Base-by-base conservation (phyloP, 345 rosid genomes). In the Carallia pectinifolia region DNA sequence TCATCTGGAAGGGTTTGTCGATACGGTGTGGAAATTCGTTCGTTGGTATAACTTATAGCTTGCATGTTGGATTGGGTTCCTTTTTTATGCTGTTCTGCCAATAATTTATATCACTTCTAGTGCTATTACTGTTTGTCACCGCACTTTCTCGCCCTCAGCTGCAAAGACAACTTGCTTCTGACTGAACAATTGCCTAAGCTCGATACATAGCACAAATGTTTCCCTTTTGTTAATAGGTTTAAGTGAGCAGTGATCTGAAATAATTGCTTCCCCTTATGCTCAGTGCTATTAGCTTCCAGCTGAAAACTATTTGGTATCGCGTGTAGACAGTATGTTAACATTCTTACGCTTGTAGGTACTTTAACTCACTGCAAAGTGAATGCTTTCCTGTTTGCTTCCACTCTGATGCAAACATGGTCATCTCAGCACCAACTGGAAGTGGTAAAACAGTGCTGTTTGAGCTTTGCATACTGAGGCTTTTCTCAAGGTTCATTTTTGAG, bases 381-480 rank as follows among this genome's bases (percentile, higher is more conserved):
- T 95, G 99, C 64, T 95, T n/a, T 74, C 93, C 97, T 29, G 72
- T 81, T 7, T 95, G 98, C 74, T 95, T 86, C 77, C 83, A 86
- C 39, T 89, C 94, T 31, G 93, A 92, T 71, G 79, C 82, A 74
- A 92, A 90, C 84, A 95, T 95, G 98, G 94, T 92, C 63, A 76
- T 95, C 55, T 92, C 98, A 2, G 99, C 99, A n/a, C 98, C 99
- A 3, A 92, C 99, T 54, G 99, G 99, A 64, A 95, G 99, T 71
- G 98, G 98, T 62, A 92, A 95, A 80, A 92, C 99, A 1, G 97
- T 86, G 7, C 97, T n/a, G 63, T 95, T 95, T 66, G 99, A 95
- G 80, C 90, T 92, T 17, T 89, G 96, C 83, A 85, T 92, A 67
- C 68, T 92, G 80, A 92, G 96, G 87, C 96, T 92, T 61, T 92